Conservation (phyloP, 805 yeast genomes). For the Wickerhamomyces ciferrii region DNA sequence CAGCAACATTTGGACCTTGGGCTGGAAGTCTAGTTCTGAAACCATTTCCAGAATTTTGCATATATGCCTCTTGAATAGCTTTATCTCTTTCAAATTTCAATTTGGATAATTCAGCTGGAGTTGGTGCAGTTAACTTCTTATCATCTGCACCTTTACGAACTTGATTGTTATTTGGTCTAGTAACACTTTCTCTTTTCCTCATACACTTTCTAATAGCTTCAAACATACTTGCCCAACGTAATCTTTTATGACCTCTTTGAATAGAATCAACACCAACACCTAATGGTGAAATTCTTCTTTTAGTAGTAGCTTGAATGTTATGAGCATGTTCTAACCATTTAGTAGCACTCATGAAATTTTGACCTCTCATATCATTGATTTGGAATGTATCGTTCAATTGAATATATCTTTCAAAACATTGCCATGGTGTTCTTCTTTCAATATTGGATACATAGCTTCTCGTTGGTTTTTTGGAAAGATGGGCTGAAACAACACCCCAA, state of each 20-base stretch:
- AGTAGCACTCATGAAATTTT: constrained; percentile 77
- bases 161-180: constrained; percentile 48
- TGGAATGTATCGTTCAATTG: constrained; percentile 89
- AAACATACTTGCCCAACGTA: constrained; percentile 96
- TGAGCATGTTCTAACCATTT: constrained; percentile 91
- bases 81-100: constrained; percentile 84
- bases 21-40: constrained; percentile 7
- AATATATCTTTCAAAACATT: constrained; percentile 93
- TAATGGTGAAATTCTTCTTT: constrained; percentile 82
- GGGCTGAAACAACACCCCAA: constrained; percentile 89
- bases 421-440: constrained; percentile 98
- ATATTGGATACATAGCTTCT: constrained; percentile 77
- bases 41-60: constrained; percentile 30
- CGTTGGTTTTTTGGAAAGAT: constrained; percentile 61
- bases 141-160: constrained; percentile 35
- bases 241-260: constrained; percentile 85
- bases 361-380: constrained; percentile 81
- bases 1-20: constrained; percentile 25
- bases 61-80: constrained; percentile 71
- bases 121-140: constrained; percentile 49
- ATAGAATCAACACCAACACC: constrained; percentile 93
- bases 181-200: constrained; percentile 80
- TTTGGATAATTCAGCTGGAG: constrained; percentile 81
- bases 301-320: constrained; percentile 81
- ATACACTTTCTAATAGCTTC: constrained; percentile 90